These are phyloP conservation scores for Rhizophora mangle DNA, from an alignment of 345 rosid genomes.

Conservation along the genomic window DNA sequence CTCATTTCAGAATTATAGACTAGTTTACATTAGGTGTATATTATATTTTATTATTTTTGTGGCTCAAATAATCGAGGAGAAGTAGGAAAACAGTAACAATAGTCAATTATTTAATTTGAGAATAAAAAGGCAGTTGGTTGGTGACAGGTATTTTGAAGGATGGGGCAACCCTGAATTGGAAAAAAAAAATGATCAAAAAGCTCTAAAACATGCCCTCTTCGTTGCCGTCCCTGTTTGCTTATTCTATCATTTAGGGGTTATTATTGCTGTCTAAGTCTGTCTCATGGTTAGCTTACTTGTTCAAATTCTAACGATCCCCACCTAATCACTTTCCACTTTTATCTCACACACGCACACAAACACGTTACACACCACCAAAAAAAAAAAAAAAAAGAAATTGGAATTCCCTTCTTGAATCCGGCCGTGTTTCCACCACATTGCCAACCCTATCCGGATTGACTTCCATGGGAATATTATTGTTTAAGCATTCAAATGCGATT, in stretches of 20 bases:
- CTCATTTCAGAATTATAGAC: no score
- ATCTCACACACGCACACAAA: background rate
- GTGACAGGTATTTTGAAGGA: conserved; percentile 8
- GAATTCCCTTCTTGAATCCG: conserved; percentile 5
- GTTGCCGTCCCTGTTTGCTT: conserved; percentile 15
- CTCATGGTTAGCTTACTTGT: conserved; percentile 4
- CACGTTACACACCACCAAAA: background rate
- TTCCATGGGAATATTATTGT: background rate
- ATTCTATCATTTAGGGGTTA: conserved; percentile 9
- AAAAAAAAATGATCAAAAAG: conserved; percentile 10
- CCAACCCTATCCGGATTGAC: conserved; percentile 34
- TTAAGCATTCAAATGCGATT: conserved; percentile 10
- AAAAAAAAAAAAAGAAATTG: background rate
- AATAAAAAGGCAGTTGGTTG: background rate
- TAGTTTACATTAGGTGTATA: no score
- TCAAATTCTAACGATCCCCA: conserved; percentile 12
- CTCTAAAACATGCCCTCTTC: background rate
- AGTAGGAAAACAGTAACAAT: background rate
- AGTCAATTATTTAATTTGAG: background rate
- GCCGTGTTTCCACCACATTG: background rate
- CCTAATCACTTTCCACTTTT: conserved; percentile 11
- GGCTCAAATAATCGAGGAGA: background rate
- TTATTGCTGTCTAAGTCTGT: conserved; percentile 6
- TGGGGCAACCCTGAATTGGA: conserved; percentile 17
- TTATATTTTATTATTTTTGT: background rate